Conservation (phyloP, 768 basidiomycete species). For the Imleria badia region DNA sequence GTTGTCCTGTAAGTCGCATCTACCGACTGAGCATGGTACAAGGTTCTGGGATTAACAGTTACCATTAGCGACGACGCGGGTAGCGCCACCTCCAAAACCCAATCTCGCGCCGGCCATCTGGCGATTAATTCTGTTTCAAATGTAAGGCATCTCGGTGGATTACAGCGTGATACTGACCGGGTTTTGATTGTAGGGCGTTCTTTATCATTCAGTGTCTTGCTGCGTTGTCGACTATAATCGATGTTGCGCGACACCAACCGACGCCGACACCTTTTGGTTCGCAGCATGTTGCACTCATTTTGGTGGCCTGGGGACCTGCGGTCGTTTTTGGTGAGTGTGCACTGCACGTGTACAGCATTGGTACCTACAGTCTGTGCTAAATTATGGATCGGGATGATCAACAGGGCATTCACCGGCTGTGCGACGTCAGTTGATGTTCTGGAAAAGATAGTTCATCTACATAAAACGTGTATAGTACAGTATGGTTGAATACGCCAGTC, state of each 20-base stretch:
- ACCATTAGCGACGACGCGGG: slow-evolving; percentile 1
- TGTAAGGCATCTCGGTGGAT: slow-evolving; percentile 30
- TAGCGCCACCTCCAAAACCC: neutral
- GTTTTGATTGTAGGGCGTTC: slow-evolving; percentile 36
- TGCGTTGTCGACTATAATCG: slow-evolving; percentile 50
- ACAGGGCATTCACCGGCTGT: slow-evolving; percentile 40
- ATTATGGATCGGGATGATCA: no score
- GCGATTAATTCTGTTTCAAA: slow-evolving; percentile 55
- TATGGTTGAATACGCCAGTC: neutral
- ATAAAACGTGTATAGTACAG: neutral
- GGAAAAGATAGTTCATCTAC: slow-evolving; percentile 21
- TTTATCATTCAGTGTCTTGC: slow-evolving; percentile 47
- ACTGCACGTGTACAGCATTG: neutral
- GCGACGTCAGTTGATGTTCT: slow-evolving; percentile 39
- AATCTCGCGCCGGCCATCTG: slow-evolving; percentile 46
- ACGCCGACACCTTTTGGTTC: slow-evolving; percentile 58
- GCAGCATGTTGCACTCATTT: slow-evolving; percentile 60
- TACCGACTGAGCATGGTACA: neutral
- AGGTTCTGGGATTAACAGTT: neutral
- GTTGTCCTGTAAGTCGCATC: slow-evolving; percentile 10
- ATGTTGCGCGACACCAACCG: slow-evolving; percentile 39
- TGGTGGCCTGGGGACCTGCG: slow-evolving; percentile 59
- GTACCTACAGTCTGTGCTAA: no score
- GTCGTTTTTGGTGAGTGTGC: slow-evolving; percentile 55
- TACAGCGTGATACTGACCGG: neutral